A percentile compares a stretch with the other conserved stretches of the same genome.
Evolutionary conservation across 208 protist genomes (phyloP).

Genomic region (Wallacemonas sp.): DNA sequence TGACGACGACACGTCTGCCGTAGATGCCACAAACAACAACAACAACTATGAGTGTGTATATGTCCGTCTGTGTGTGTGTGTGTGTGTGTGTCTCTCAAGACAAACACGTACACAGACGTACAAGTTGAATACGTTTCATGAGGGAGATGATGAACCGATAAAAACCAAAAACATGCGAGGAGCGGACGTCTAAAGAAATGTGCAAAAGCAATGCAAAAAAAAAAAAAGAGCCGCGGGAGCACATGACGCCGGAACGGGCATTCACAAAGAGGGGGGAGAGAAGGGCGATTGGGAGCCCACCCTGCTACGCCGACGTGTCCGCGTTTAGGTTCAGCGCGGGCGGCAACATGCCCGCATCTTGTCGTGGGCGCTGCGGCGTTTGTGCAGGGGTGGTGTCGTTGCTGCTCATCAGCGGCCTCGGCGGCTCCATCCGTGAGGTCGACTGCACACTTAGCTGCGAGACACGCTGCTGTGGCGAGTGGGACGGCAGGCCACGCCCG

Average conservation of each 20-base stretch:
- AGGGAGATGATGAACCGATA: too few relatives aligned
- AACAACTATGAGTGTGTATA: neutral
- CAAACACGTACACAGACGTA: too few relatives aligned
- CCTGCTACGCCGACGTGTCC: too few relatives aligned
- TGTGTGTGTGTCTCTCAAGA: neutral
- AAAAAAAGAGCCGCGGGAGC: too few relatives aligned
- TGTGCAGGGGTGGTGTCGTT: slow-evolving; percentile 25
- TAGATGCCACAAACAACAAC: neutral
- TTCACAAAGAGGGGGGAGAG: too few relatives aligned
- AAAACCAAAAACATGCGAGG: too few relatives aligned
- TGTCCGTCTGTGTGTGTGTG: neutral
- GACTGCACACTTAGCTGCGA: slow-evolving; percentile 41
- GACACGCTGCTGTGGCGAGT: slow-evolving; percentile 16
- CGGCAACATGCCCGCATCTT: neutral
- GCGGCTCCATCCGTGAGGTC: slow-evolving; percentile 41
- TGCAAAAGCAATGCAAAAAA: neutral
- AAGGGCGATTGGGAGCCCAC: too few relatives aligned
- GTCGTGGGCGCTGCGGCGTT: neutral
- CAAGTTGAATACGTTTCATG: too few relatives aligned
- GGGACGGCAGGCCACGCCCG: too few relatives aligned
- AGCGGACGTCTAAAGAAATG: too few relatives aligned
- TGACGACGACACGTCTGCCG: neutral
- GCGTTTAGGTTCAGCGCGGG: neutral
- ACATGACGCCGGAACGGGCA: too few relatives aligned
- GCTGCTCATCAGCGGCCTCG: slow-evolving; percentile 28